Percentiles rank a stretch among this genome's conserved stretches.
These are phyloP conservation scores for Cyberlindnera sargentensis DNA, from an alignment of 805 yeast species.

Conservation along the genomic window DNA sequence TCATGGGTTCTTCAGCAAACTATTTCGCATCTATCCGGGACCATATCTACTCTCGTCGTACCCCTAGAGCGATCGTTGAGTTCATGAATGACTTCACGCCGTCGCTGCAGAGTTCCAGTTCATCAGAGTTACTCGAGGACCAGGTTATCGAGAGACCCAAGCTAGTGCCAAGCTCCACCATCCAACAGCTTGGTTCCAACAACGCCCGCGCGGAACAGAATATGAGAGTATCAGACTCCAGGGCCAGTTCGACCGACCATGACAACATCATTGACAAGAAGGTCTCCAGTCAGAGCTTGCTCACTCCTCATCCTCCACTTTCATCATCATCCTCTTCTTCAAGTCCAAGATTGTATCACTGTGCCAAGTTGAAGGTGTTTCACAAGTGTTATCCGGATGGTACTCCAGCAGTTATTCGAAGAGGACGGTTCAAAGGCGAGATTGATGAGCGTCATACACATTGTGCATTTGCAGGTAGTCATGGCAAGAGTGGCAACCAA, in stretches of 20 bases:
- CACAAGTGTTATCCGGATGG: constrained; percentile 7
- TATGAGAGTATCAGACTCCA: no score
- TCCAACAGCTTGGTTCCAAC: not conserved
- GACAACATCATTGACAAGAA: not conserved
- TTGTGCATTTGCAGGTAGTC: constrained; percentile 11
- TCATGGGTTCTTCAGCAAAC: no score
- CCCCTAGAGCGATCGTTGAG: no score
- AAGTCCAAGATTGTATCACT: no score
- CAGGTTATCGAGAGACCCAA: not conserved
- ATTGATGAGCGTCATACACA: constrained; percentile 22
- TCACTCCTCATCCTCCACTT: not conserved
- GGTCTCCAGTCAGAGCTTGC: not conserved
- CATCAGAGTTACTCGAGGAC: not conserved
- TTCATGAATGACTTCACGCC: no score
- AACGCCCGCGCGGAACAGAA: not conserved
- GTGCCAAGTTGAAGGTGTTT: not conserved
- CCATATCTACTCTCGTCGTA: no score
- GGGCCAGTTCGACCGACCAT: no score
- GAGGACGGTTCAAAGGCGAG: constrained; percentile 25
- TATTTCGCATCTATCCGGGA: no score
- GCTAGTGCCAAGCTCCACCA: constrained; percentile 1
- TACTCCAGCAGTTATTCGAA: constrained; percentile 11
- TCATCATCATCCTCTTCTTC: no score
- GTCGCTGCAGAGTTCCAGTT: no score
- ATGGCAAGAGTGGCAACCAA: not conserved